Evolutionary conservation across 176 grass and related monocot species (phyloP).

Genomic region (maize (Zea mays)): Zm-B73-REFERENCE-NAM-5.0 NC_050101.1:39247001-39247500

Average conservation of each 20-base stretch:
- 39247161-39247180: constrained; percentile 99
- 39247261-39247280: background rate
- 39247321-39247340: constrained; percentile 5
- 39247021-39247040: background rate
- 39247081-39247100: constrained; percentile 87
- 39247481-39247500: too few species aligned
- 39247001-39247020: constrained; percentile 6
- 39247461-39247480: too few species aligned
- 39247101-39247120: constrained; percentile 94
- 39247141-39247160: constrained; percentile 98
- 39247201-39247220: constrained; percentile 95
- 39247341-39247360: constrained; percentile 83
- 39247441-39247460: constrained; percentile 50
- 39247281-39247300: background rate
- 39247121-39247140: constrained; percentile 96
- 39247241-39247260: constrained; percentile 39
- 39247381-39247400: constrained; percentile 54
- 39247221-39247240: constrained; percentile 94
- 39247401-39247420: constrained; percentile 69
- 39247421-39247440: constrained; percentile 45
- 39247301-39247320: background rate
- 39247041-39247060: constrained; percentile 62
- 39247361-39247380: constrained; percentile 64
- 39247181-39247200: constrained; percentile 95
- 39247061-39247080: constrained; percentile 75